Base-by-base conservation (phyloP, 306 rosid genomes). In the Vigna reflexopilosa region DNA sequence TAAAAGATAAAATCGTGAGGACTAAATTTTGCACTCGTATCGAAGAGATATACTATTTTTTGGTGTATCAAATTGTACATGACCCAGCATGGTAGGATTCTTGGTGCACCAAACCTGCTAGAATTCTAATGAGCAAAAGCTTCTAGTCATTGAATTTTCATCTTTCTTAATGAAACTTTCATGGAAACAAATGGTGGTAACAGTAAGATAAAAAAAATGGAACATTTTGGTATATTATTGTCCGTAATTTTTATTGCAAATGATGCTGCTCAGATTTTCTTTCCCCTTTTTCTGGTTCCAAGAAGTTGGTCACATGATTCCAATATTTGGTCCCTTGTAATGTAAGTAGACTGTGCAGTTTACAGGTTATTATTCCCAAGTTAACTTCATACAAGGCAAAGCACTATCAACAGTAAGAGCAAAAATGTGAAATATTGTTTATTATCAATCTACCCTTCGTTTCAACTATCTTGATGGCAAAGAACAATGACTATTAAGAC, bases 311-410 rank as follows among this genome's bases (percentile, higher is more conserved):
- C 36, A 20, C 72, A 67, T 44, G 30, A 44, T 66, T 66, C 17
- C 52, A 67, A 67, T 4, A 13, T 68, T 68, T 47, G 14, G 13
- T 47, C 57, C 55, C 22, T 19, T 16, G 54, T 54, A 30, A 9
- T n/a, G 17, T 5, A 40, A 66, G 34, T 26, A 40, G 51, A 49
- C 22, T 63, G 65, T 59, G n/a, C 4, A 49, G 58, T 36, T 63
- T 61, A 62, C 47, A 64, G 34, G 44, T 73, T 42, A 54, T 22
- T 54, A 28, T 56, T 56, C 44, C 30, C 16, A 56, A 45, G 44
- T 49, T n/a, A 83, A 78, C 51, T 67, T 42, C 52, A 55, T 62
- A 59, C 56, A 68, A 8, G 16, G 36, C 67, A 80, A 61, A 79
- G 30, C 75, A 79, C 47, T 42, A 52, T 22, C 5, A 62, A 10